phyloP scores from a whole-genome alignment of 495 filamentous ascomycete genomes.

The Xylaria palmicola region DNA sequence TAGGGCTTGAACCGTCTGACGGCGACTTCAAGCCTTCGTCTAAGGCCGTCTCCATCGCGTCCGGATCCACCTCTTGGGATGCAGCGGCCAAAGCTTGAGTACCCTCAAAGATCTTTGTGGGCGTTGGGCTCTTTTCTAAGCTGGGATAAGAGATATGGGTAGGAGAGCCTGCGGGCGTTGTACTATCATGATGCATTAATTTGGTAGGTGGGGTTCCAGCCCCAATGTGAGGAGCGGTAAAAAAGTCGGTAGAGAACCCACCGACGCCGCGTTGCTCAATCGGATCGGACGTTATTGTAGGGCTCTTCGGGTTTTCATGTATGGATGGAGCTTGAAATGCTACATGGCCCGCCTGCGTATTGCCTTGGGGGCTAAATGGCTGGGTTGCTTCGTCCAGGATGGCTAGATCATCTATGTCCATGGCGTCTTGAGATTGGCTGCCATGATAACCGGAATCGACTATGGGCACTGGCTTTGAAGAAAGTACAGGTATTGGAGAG shows the following conservation, averaged over 20 bases:
- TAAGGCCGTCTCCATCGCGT: slow-evolving; percentile 33
- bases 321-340: slow-evolving; percentile 11
- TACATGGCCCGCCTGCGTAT: slow-evolving; percentile 15
- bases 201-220: slow-evolving; percentile 15
- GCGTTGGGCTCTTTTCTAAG: slow-evolving; percentile 23
- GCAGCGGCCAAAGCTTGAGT: slow-evolving; percentile 14
- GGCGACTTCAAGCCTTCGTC: slow-evolving; percentile 54
- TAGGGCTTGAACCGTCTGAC: slow-evolving; percentile 50
- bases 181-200: slow-evolving; percentile 21
- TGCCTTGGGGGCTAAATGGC: slow-evolving; percentile 21
- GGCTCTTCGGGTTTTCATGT: slow-evolving; percentile 11
- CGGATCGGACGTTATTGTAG: slow-evolving; percentile 18
- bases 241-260: slow-evolving; percentile 23
- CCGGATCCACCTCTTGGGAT: slow-evolving; percentile 22
- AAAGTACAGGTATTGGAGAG: slow-evolving; percentile 17
- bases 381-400: slow-evolving; percentile 21
- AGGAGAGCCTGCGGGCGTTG: slow-evolving; percentile 30
- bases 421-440: slow-evolving; percentile 50
- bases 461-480: slow-evolving; percentile 27
- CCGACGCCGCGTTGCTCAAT: slow-evolving; percentile 15
- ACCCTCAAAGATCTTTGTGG: slow-evolving; percentile 22
- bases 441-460: slow-evolving; percentile 84
- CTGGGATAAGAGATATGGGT: slow-evolving; percentile 11
- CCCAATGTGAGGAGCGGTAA: slow-evolving; percentile 23
- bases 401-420: slow-evolving; percentile 25